Base-by-base conservation (phyloP, 768 basidiomycete genomes). In the Podaxis carcinomalis region DNA sequence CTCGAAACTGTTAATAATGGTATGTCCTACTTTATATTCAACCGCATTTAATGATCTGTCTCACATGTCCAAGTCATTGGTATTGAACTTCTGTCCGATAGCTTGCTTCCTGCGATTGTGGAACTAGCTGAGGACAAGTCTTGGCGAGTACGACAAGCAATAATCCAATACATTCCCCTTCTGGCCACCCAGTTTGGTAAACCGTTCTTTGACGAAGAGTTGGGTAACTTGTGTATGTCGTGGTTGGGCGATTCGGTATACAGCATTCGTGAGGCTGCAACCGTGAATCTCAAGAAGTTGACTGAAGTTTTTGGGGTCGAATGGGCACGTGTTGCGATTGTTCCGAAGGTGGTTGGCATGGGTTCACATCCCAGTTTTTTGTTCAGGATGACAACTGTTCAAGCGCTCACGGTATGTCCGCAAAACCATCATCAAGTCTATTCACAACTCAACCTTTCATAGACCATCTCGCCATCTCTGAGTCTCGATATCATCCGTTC, bases 91-190 rank as follows among this genome's bases (percentile, higher is more conserved):
- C 78, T 99, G 55, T 93, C 94, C 1, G 94, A 95, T 66, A 95
- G 93, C 66, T 88, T 99, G 39, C 84, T 99, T 32, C 97, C 97
- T 7, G 97, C 97, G 39, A 98, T 99, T 65, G 92, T 98, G 64
- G 93, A 98, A 71, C 81, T 99, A 36, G 97, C 97, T 6, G 96
- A 98, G 74, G 97, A 99, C 80, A 99, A 98, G 73, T 97, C 97
- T 63, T 99, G 97, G 97, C 90, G 97, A 28, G 96, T 99, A 19
- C 90, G 97, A 67, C 97, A 99, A 75, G 97, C 97, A 6, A 98
- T 99, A 78, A 99, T 99, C 75, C 97, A 98, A 75, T 98, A 99
- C 77, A 92, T 99, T 67, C 97, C 97, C n/a, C 85, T 98, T 21
- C 89, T 99, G 50, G 95, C 97, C 46, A 95, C 90, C n/a, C 97